phyloP scores from a whole-genome alignment of 768 basidiomycete genomes.

The Macrolepiota fuliginosa region DNA sequence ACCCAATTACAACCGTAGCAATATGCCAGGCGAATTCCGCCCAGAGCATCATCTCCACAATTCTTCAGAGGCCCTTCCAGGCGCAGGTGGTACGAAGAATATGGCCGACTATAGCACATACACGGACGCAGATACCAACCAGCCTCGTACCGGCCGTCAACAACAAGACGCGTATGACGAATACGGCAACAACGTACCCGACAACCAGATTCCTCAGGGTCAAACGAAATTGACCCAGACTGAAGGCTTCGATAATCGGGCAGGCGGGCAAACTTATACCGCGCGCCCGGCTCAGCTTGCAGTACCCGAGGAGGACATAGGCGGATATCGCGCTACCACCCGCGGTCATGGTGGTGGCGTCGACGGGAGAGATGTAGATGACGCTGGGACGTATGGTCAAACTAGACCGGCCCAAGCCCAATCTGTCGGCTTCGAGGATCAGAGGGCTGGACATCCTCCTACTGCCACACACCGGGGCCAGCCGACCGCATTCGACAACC shows the following conservation, averaged over 20 bases:
- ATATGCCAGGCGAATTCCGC: constrained; percentile 11
- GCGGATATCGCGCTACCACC: no score
- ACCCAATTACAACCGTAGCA: constrained; percentile 9
- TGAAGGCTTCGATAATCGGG: not conserved
- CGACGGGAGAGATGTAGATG: no score
- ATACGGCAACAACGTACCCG: not conserved
- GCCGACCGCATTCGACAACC: no score
- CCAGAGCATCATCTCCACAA: constrained; percentile 46
- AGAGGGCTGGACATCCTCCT: no score
- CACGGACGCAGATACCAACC: not conserved
- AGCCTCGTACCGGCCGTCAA: not conserved
- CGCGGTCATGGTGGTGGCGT: no score
- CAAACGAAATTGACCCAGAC: not conserved
- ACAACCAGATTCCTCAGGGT: not conserved
- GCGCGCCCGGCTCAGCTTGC: no score
- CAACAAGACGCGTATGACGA: not conserved
- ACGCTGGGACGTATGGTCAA: not conserved
- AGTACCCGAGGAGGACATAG: no score
- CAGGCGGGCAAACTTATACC: no score
- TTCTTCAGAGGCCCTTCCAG: constrained; percentile 47
- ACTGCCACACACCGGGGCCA: no score
- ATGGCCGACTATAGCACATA: constrained; percentile 36
- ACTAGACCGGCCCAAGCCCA: not conserved
- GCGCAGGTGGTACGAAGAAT: constrained; percentile 26
- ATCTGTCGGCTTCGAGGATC: not conserved